Evolutionary conservation across 139 green algal species (phyloP), one percentile per base, ranked within the genome.

Genomic region (Coelastrella sp.): DNA sequence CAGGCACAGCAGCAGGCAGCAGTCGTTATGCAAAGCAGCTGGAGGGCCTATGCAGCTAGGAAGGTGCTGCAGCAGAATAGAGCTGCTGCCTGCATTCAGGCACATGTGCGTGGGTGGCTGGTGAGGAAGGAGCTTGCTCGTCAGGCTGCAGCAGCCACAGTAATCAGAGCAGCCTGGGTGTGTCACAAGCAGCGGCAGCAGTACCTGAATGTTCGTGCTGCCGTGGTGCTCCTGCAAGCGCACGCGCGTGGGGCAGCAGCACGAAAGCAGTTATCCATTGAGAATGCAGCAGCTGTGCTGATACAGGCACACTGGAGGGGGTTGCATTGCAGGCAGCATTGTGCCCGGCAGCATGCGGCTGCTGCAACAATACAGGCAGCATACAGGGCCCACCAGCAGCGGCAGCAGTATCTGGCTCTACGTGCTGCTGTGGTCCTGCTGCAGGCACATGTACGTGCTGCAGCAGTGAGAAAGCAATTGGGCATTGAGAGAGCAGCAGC

Each of bases 341-440:
- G 89, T 64, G 57, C 57, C 5, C 64, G 23, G 66, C 87, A 84
- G 78, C 13, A 73, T 22, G 60, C 80, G 47, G 93, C 94, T n/a
- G 93, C 93, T 17, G 82, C 90, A 5, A 80, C 65, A 71, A 92
- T 96, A 23, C 90, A 93, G 84, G 85, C 80, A 3, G 76, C 22
- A 6, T 94, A 90, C 88, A 61, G 73, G 14, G 14, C 68, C 20
- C 58, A 89, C 7, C 17, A 54, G 54, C 71, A 71, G 6, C 79
- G 66, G 8, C 54, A 54, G 10, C 71, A 71, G 3, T 93, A 87
- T 61, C 23, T 11, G 10, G 6, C 22, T 7, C 65, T 79, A 8
- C 60, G 47, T 54, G 83, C 83, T 76, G 90, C 81, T 66, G 90
- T 90, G 4, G 76, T 65, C 16, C 16, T 32, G 57, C 17, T 93